These are phyloP conservation scores for Trichoderma virens DNA, from an alignment of 495 filamentous ascomycete genomes.

Conservation along the genomic window DNA sequence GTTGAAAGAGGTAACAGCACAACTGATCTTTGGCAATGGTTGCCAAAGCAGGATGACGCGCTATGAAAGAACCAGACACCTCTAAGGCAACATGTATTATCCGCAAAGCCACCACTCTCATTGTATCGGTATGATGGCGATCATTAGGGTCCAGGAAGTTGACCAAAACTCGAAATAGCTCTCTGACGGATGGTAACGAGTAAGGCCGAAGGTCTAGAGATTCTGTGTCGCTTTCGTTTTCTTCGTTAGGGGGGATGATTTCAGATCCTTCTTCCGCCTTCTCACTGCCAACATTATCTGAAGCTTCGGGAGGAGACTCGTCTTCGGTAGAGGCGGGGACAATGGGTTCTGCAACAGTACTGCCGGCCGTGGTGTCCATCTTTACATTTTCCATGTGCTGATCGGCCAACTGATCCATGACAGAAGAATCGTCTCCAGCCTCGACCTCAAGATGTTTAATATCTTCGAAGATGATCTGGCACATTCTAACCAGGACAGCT, in stretches of 20 bases:
- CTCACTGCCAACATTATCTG: neutral
- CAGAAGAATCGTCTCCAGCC: slow-evolving; percentile 49
- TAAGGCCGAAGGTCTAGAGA: slow-evolving; percentile 70
- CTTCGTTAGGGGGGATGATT: neutral
- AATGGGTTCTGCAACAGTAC: slow-evolving; percentile 18
- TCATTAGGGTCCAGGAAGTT: slow-evolving; percentile 92
- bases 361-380: slow-evolving; percentile 62
- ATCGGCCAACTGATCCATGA: slow-evolving; percentile 53
- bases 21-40: slow-evolving; percentile 86
- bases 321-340: slow-evolving; percentile 3
- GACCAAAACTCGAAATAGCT: slow-evolving; percentile 91
- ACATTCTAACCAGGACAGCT: slow-evolving; percentile 97
- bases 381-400: slow-evolving; percentile 67
- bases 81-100: slow-evolving; percentile 98
- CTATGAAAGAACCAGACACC: slow-evolving; percentile 92
- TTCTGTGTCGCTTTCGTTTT: slow-evolving; percentile 28
- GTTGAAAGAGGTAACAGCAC: slow-evolving; percentile 91
- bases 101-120: slow-evolving; percentile 92
- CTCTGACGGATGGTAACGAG: slow-evolving; percentile 84
- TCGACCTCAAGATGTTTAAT: slow-evolving; percentile 78
- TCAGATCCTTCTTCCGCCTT: neutral
- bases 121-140: slow-evolving; percentile 81
- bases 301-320: neutral
- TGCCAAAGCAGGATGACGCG: slow-evolving; percentile 83
- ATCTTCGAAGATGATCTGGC: slow-evolving; percentile 91